Evolutionary conservation across 441 rosid species (phyloP).

Genomic region (Pelargonium cotyledonis): DNA sequence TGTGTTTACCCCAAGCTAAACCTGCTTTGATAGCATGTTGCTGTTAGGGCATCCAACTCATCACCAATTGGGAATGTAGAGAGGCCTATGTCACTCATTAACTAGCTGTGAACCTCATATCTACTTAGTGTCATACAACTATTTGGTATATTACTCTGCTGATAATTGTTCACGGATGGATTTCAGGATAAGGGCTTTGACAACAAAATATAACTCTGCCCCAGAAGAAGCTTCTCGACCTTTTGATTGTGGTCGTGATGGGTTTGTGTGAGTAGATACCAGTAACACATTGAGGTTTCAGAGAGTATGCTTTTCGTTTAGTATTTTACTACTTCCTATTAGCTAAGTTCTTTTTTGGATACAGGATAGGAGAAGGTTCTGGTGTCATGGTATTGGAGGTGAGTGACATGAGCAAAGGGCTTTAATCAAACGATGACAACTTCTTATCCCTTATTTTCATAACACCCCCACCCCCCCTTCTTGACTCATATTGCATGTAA

Average conservation of each 20-base stretch:
- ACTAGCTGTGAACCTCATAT: neutral
- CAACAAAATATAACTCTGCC: conserved; percentile 61
- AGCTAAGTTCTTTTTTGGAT: conserved; percentile 20
- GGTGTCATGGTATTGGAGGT: conserved; percentile 86
- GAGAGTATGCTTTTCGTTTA: neutral
- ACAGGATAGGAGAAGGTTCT: conserved; percentile 93
- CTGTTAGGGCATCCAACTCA: conserved; percentile 7
- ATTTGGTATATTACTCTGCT: conserved; percentile 9
- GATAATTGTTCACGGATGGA: conserved; percentile 17
- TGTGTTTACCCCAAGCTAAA: neutral
- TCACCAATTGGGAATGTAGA: neutral
- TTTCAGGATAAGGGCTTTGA: conserved; percentile 79
- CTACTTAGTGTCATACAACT: neutral
- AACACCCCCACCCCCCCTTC: neutral
- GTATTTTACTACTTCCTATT: conserved; percentile 12
- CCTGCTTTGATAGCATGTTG: neutral
- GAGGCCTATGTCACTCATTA: neutral
- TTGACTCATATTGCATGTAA: neutral
- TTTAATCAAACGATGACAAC: conserved; percentile 8
- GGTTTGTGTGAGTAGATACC: conserved; percentile 74
- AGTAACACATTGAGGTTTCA: conserved; percentile 13
- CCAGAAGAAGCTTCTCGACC: conserved; percentile 94
- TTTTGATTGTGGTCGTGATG: conserved; percentile 86
- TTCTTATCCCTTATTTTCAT: neutral
- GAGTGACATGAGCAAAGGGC: conserved; percentile 20